Conservation (phyloP, 176 grass and related monocot genomes). For the Rhynchospora pubera region DNA sequence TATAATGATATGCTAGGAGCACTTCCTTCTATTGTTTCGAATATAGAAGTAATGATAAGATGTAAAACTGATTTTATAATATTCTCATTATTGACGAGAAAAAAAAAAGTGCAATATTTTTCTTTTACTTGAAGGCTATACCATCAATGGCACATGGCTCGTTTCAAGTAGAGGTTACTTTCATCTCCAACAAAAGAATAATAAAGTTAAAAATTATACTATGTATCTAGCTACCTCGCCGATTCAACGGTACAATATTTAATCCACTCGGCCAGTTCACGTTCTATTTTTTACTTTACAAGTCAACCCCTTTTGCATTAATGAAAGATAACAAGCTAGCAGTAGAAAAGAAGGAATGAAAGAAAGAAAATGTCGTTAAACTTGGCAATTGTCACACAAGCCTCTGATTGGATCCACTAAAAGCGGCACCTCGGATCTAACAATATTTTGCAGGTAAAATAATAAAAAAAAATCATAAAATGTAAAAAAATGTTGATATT, state of each 20-base stretch:
- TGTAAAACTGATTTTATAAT: too few species aligned
- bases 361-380: neutral
- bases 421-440: neutral
- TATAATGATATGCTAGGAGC: too few species aligned
- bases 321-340: neutral
- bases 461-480: neutral
- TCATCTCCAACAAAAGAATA: neutral
- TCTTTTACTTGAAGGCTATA: too few species aligned
- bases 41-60: too few species aligned
- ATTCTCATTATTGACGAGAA: too few species aligned
- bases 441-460: neutral
- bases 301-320: constrained; percentile 1
- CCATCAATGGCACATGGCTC: too few species aligned
- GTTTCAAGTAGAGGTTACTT: neutral
- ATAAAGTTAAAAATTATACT: too few species aligned
- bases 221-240: neutral
- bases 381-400: too few species aligned
- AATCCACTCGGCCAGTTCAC: neutral
- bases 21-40: too few species aligned
- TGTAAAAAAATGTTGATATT: too few species aligned
- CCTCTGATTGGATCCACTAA: neutral
- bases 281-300: neutral
- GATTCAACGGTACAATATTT: neutral
- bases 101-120: too few species aligned
- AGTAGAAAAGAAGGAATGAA: neutral